phyloP scores from a whole-genome alignment of 208 protist species.

The Leishmania gerbilli region DNA sequence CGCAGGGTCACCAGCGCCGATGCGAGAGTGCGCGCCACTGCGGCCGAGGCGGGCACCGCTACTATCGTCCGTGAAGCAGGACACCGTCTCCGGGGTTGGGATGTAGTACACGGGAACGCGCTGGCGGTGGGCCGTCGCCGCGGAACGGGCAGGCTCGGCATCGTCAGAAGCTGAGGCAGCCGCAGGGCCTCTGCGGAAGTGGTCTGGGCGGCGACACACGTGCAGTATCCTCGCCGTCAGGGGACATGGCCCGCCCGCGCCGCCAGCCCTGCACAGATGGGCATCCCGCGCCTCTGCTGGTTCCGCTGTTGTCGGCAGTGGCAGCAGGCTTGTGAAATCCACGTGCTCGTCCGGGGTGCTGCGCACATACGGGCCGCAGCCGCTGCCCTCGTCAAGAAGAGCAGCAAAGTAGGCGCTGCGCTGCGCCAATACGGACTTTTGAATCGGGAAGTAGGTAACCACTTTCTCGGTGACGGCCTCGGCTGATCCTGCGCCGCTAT shows the following conservation, averaged over 20 bases:
- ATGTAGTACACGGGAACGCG: constrained; percentile 24
- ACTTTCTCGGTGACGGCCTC: constrained; percentile 1
- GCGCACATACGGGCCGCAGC: constrained; percentile 25
- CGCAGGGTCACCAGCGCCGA: background rate
- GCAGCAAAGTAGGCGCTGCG: constrained; percentile 21
- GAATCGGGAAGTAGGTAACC: constrained; percentile 28
- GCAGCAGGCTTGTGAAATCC: constrained; percentile 14
- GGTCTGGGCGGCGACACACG: background rate
- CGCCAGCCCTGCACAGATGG: background rate
- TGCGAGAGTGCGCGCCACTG: background rate
- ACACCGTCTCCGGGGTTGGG: constrained; percentile 6
- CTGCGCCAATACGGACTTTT: constrained; percentile 8
- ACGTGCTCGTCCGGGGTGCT: constrained; percentile 30
- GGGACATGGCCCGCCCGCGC: background rate
- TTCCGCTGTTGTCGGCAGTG: background rate
- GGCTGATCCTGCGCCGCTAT: background rate
- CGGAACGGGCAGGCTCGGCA: background rate
- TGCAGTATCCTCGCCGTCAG: background rate
- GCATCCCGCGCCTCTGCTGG: background rate
- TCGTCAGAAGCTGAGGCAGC: background rate
- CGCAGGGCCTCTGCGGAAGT: background rate
- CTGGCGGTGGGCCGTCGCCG: background rate
- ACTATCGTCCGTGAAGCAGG: background rate
- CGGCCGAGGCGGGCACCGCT: background rate
- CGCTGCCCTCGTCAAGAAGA: constrained; percentile 9